Conservation (phyloP, 2,329 filamentous ascomycete genomes). For the Phaeophleospora eucalypticola region DNA sequence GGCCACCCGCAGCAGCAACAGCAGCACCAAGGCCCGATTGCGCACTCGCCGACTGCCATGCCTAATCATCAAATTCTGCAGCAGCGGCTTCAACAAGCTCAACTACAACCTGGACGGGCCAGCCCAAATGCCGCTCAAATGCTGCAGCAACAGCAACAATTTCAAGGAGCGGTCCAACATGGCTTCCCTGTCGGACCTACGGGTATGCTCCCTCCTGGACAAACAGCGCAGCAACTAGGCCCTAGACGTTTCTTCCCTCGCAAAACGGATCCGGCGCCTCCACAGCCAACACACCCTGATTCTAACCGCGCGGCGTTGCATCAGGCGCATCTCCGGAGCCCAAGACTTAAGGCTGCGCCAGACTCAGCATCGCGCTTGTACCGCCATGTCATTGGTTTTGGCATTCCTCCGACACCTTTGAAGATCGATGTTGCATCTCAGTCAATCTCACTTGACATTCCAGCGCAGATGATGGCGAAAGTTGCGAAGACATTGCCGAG, state of each 20-base stretch:
- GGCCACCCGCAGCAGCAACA: slow-evolving; percentile 12
- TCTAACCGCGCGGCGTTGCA: slow-evolving; percentile 52
- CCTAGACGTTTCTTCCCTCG: not conserved
- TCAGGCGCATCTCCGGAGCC: slow-evolving; percentile 55
- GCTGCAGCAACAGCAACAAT: not conserved
- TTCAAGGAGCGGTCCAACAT: not conserved
- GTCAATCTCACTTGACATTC: slow-evolving; percentile 47
- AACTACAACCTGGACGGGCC: not conserved
- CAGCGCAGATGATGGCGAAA: slow-evolving; percentile 33
- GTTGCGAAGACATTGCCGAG: slow-evolving; percentile 33
- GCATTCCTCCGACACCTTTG: slow-evolving; percentile 44
- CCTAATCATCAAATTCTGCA: slow-evolving; percentile 1
- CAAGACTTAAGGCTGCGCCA: slow-evolving; percentile 34
- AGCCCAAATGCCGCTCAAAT: not conserved
- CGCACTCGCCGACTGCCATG: slow-evolving; percentile 1
- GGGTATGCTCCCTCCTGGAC: not conserved
- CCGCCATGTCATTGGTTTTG: slow-evolving; percentile 54
- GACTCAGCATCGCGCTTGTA: slow-evolving; percentile 41
- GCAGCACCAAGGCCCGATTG: slow-evolving; percentile 1
- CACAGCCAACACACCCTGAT: slow-evolving; percentile 41
- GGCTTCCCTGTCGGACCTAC: not conserved
- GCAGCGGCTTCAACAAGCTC: slow-evolving; percentile 4
- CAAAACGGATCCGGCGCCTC: slow-evolving; percentile 1
- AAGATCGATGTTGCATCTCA: slow-evolving; percentile 36
- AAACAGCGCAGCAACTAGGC: not conserved